Percentiles rank a stretch among this genome's conserved stretches.
Conservation (phyloP, 805 yeast species). For the Pichia gijzeniarum region DNA sequence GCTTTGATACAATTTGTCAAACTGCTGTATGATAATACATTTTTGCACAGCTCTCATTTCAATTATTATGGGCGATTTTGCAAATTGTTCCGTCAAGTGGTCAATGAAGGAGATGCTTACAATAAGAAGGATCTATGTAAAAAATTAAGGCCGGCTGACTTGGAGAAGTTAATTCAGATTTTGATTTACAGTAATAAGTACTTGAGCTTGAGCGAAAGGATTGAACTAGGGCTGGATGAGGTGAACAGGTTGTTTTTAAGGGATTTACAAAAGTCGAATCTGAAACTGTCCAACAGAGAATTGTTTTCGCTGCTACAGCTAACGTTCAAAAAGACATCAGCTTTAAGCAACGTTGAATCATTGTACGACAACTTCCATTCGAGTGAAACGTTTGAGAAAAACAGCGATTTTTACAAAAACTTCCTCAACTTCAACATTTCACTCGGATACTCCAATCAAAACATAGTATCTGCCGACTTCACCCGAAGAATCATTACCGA, state of each 20-base stretch:
- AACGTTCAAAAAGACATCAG: background rate
- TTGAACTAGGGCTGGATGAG: background rate
- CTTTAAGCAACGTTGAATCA: background rate
- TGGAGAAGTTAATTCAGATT: conserved; percentile 9
- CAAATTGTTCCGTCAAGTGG: conserved; percentile 1
- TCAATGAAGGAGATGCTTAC: conserved; percentile 1
- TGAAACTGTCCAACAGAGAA: conserved; percentile 12
- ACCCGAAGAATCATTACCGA: conserved; percentile 6
- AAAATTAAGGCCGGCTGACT: conserved; percentile 11
- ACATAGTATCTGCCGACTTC: conserved; percentile 2
- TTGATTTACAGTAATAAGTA: conserved; percentile 7
- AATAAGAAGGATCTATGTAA: background rate
- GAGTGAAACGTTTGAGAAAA: conserved; percentile 5
- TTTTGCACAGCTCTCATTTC: conserved; percentile 5
- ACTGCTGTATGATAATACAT: conserved; percentile 8
- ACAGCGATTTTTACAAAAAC: conserved; percentile 6
- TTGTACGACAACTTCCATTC: conserved; percentile 6
- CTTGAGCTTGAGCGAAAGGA: background rate
- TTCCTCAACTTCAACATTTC: conserved; percentile 10
- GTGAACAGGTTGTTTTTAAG: conserved; percentile 4
- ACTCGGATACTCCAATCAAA: background rate
- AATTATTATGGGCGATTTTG: conserved; percentile 5
- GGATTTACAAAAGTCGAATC: conserved; percentile 4
- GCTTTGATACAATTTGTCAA: conserved; percentile 8
- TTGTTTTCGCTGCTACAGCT: conserved; percentile 11